Conservation (phyloP, 2,329 filamentous ascomycete species). For the Fusarium pseudograminearum region DNA sequence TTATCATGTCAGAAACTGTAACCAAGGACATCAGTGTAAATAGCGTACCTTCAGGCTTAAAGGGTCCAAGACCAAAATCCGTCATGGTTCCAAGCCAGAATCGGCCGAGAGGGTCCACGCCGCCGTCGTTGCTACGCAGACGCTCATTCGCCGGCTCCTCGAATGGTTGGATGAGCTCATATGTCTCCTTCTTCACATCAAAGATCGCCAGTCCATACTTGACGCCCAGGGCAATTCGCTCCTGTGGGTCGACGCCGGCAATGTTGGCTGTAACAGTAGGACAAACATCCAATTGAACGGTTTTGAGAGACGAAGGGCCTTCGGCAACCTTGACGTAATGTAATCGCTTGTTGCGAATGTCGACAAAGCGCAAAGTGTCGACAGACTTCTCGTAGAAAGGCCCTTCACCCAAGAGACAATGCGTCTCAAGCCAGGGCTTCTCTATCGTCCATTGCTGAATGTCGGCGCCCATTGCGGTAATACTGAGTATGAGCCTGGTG, state of each 20-base stretch:
- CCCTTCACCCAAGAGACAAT: slow-evolving; percentile 78
- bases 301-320: slow-evolving; percentile 72
- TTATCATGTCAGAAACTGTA: slow-evolving; percentile 11
- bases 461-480: slow-evolving; percentile 49
- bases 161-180: slow-evolving; percentile 67
- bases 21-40: not conserved
- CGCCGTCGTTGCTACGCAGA: slow-evolving; percentile 83
- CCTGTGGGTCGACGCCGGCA: slow-evolving; percentile 68
- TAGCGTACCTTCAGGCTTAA: slow-evolving; percentile 68
- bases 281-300: slow-evolving; percentile 66
- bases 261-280: slow-evolving; percentile 83
- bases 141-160: slow-evolving; percentile 60
- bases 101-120: slow-evolving; percentile 80
- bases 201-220: slow-evolving; percentile 87
- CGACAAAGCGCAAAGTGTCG: slow-evolving; percentile 79
- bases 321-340: slow-evolving; percentile 76
- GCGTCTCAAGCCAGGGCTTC: slow-evolving; percentile 68
- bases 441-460: slow-evolving; percentile 64
- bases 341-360: slow-evolving; percentile 82
- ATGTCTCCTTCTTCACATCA: slow-evolving; percentile 69
- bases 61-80: slow-evolving; percentile 70
- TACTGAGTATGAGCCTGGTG: not conserved
- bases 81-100: slow-evolving; percentile 93
- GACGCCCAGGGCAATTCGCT: slow-evolving; percentile 80
- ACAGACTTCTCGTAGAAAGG: slow-evolving; percentile 77